Conservation (phyloP, 2,329 filamentous ascomycete species). For the Gnomoniopsis smithogilvyi region DNA sequence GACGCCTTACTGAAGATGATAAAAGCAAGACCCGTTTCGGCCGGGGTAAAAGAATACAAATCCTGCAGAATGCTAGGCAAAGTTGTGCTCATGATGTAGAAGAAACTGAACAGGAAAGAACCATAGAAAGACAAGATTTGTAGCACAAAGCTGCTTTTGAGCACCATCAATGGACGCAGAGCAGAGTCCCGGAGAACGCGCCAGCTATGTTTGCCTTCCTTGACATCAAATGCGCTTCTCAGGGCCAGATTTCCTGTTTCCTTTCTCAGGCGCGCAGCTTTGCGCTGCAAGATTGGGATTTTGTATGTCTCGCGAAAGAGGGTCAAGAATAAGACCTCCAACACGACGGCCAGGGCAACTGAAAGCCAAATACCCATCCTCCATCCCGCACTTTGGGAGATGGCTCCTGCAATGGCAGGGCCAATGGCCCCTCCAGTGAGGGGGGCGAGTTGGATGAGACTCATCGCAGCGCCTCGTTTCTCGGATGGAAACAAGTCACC, state of each 20-base stretch:
- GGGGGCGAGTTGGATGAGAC: conserved; percentile 53
- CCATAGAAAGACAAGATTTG: conserved; percentile 44
- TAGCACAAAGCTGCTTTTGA: conserved; percentile 50
- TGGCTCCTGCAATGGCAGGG: conserved; percentile 51
- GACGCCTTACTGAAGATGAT: conserved; percentile 46
- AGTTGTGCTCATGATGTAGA: conserved; percentile 53
- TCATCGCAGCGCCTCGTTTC: conserved; percentile 56
- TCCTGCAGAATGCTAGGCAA: conserved; percentile 47
- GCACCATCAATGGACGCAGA: conserved; percentile 42
- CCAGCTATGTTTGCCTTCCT: conserved; percentile 25
- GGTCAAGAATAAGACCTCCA: conserved; percentile 48
- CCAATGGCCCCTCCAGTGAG: conserved; percentile 56
- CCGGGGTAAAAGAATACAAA: conserved; percentile 46
- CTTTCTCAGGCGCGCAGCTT: conserved; percentile 31
- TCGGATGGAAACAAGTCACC: conserved; percentile 60
- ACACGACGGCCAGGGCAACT: conserved; percentile 42
- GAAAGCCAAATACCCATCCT: conserved; percentile 49
- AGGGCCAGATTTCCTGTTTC: conserved; percentile 29
- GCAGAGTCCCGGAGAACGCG: conserved; percentile 35
- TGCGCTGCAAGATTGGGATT: conserved; percentile 47
- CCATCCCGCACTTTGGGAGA: conserved; percentile 55
- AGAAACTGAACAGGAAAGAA: conserved; percentile 47
- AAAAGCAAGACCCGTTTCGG: conserved; percentile 50
- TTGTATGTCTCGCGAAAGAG: conserved; percentile 61
- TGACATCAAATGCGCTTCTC: conserved; percentile 30